A percentile compares a stretch with the other conserved stretches of the same genome.
phyloP scores from a whole-genome alignment of 1,284 basidiomycete genomes.

The Leccinum griseonigrum region DNA sequence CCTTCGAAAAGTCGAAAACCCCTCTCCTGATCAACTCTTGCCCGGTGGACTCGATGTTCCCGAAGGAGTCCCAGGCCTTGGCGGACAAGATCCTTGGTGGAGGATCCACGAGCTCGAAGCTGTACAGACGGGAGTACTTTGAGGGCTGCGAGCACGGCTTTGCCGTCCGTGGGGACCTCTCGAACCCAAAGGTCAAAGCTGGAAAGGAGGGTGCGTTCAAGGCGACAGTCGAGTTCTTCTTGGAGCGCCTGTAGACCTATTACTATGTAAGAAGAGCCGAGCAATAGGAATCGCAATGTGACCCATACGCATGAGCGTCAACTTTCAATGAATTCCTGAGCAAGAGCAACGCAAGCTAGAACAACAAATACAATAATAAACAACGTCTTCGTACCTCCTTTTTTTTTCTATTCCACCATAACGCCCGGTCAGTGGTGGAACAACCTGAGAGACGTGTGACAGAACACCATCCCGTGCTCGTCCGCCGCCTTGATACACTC shows the following conservation, averaged over 20 bases:
- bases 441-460: constrained; percentile 77
- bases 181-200: constrained; percentile 43
- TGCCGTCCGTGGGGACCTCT: constrained; percentile 41
- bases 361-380: constrained; percentile 6
- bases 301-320: background rate
- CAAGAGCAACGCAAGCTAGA: background rate
- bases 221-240: constrained; percentile 51
- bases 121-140: constrained; percentile 45
- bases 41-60: constrained; percentile 36
- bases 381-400: background rate
- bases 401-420: background rate
- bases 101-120: constrained; percentile 36
- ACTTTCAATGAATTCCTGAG: background rate
- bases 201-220: constrained; percentile 66
- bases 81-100: constrained; percentile 43
- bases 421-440: constrained; percentile 68
- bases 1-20: constrained; percentile 31
- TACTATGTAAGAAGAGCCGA: background rate
- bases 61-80: constrained; percentile 24
- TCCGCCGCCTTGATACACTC: constrained; percentile 95
- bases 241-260: constrained; percentile 31
- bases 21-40: constrained; percentile 48
- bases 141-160: constrained; percentile 53
- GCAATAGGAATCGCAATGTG: background rate
- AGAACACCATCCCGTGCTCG: constrained; percentile 87